Conservation (phyloP, 306 rosid species). For the Prunus mume region DNA sequence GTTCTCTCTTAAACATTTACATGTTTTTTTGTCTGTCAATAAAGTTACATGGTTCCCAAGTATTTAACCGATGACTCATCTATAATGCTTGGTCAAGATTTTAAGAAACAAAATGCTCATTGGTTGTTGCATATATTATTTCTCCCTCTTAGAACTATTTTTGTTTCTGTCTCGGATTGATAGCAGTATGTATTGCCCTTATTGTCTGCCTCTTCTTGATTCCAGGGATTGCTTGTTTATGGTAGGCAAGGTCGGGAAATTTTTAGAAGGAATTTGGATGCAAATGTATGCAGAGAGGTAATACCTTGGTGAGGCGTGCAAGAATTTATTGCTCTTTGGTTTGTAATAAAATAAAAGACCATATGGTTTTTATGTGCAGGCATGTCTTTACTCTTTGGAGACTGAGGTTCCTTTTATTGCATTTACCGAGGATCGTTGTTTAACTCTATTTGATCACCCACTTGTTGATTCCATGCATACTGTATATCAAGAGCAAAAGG, state of each 20-base stretch:
- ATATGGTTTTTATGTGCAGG: slow-evolving; percentile 45
- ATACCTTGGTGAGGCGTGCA: slow-evolving; percentile 11
- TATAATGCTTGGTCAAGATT: neutral
- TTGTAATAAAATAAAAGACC: neutral
- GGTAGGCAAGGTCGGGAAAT: slow-evolving; percentile 89
- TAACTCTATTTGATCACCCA: slow-evolving; percentile 78
- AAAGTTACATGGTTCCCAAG: neutral
- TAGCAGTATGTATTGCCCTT: neutral
- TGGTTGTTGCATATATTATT: neutral
- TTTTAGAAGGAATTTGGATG: slow-evolving; percentile 71
- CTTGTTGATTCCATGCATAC: slow-evolving; percentile 74
- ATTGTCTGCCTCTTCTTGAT: slow-evolving; percentile 28
- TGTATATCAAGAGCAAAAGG: slow-evolving; percentile 85
- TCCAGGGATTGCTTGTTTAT: slow-evolving; percentile 93
- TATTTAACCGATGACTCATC: neutral
- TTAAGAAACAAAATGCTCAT: neutral
- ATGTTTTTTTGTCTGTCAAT: neutral
- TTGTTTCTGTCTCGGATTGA: neutral
- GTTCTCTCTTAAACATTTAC: neutral
- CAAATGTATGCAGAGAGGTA: slow-evolving; percentile 76
- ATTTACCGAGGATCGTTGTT: slow-evolving; percentile 75
- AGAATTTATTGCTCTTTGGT: slow-evolving; percentile 5
- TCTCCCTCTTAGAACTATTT: neutral
- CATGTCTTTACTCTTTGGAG: slow-evolving; percentile 73
- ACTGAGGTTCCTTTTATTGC: slow-evolving; percentile 77